These are phyloP conservation scores for Hygrophoropsis aurantiaca DNA, from an alignment of 768 basidiomycete genomes.

Conservation along the genomic window DNA sequence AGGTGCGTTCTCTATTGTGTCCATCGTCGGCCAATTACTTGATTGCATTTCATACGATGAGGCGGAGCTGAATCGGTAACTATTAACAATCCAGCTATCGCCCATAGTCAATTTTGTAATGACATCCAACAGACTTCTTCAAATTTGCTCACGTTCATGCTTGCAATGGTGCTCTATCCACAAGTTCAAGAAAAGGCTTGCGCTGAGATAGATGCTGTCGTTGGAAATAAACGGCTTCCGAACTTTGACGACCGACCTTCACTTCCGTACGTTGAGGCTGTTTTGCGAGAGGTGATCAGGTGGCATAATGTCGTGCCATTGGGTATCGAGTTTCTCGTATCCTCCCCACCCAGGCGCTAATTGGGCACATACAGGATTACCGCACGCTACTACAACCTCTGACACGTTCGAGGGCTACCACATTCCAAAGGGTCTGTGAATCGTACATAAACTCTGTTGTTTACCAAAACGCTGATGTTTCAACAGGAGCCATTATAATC, in stretches of 20 bases:
- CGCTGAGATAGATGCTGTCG: constrained; percentile 6
- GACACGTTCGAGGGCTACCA: not conserved
- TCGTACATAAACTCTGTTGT: too few species aligned
- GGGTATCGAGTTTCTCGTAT: not conserved
- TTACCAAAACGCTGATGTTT: too few species aligned
- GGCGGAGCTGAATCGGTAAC: not conserved
- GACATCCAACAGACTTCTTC: constrained; percentile 2
- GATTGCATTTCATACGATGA: not conserved
- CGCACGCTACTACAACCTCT: not conserved
- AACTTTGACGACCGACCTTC: not conserved
- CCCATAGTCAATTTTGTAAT: not conserved
- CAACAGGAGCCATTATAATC: too few species aligned
- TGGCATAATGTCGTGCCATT: constrained; percentile 3
- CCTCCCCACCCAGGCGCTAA: too few species aligned
- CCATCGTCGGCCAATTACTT: not conserved
- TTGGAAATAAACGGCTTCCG: constrained; percentile 2
- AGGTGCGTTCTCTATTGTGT: not conserved
- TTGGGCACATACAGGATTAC: not conserved
- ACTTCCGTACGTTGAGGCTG: constrained; percentile 8
- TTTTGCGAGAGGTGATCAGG: constrained; percentile 6
- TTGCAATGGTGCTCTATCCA: constrained; percentile 7
- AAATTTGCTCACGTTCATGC: not conserved
- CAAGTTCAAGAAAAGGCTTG: constrained; percentile 7
- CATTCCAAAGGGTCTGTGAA: constrained; percentile 3
- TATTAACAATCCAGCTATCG: not conserved